These are phyloP conservation scores for Flaveria trinervia DNA, from an alignment of 129 eudicot genomes.

Conservation along the genomic window DNA sequence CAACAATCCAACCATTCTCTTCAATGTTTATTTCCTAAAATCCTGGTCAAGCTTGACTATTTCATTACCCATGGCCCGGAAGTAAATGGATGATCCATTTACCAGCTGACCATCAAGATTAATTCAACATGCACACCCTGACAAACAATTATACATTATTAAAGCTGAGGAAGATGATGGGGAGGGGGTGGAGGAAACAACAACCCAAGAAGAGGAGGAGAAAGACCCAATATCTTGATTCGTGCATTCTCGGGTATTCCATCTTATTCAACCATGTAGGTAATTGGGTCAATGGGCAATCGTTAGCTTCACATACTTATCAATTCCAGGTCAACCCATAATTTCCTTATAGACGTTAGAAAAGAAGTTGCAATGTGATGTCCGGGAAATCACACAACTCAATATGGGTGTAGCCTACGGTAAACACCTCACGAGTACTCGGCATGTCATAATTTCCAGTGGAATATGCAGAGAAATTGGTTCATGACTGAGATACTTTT, in stretches of 20 bases:
- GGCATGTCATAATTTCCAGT: no score
- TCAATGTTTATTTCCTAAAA: no score
- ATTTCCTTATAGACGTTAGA: not conserved
- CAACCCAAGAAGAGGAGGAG: not conserved
- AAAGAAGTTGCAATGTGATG: not conserved
- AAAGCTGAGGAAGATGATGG: conserved; percentile 15
- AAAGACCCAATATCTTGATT: not conserved
- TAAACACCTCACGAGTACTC: not conserved
- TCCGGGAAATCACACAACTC: not conserved
- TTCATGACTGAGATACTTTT: no score
- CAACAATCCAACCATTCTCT: no score
- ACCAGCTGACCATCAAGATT: no score
- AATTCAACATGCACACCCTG: no score
- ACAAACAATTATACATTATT: not conserved
- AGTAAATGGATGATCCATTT: no score
- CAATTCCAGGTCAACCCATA: not conserved
- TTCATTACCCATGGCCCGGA: no score
- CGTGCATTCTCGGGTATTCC: conserved; percentile 13
- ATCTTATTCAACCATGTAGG: conserved; percentile 1
- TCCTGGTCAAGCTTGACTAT: no score
- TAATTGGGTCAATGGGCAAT: not conserved
- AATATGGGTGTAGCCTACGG: conserved; percentile 20
- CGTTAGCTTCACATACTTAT: not conserved
- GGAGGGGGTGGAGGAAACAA: not conserved
- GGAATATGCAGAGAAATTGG: no score